These are phyloP conservation scores for Neolentinus lepideus DNA, from an alignment of 1,284 basidiomycete species.

Conservation along the genomic window DNA sequence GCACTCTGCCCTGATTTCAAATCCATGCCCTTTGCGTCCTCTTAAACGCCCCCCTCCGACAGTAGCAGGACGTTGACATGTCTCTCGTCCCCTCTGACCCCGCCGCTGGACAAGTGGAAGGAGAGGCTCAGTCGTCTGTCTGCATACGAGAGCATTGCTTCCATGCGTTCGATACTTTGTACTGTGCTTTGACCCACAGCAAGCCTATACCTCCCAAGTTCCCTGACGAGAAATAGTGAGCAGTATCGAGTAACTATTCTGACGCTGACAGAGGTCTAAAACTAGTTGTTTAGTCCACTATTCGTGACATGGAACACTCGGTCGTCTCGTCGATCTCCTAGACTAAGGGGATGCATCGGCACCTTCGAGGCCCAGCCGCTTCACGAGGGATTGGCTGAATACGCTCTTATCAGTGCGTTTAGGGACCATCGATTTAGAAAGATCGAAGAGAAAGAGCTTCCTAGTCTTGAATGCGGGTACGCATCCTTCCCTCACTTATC, in stretches of 20 bases:
- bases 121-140: conserved; percentile 12
- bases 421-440: conserved; percentile 62
- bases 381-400: conserved; percentile 77
- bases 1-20: neutral
- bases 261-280: conserved; percentile 3
- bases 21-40: neutral
- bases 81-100: conserved; percentile 1
- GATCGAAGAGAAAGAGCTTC: conserved; percentile 74
- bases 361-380: conserved; percentile 81
- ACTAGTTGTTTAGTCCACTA: conserved; percentile 58
- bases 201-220: conserved; percentile 52
- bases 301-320: conserved; percentile 96
- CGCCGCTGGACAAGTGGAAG: neutral
- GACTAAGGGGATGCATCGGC: conserved; percentile 92
- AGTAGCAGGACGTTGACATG: neutral
- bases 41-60: neutral
- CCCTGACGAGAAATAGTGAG: conserved; percentile 67
- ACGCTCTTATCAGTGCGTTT: conserved; percentile 84
- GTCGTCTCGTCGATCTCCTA: conserved; percentile 48
- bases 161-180: conserved; percentile 73
- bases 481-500: conserved; percentile 22
- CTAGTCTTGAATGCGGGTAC: conserved; percentile 79
- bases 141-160: conserved; percentile 72
- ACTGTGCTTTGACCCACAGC: conserved; percentile 56
- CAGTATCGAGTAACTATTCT: conserved; percentile 6